Evolutionary conservation across 495 filamentous ascomycete genomes (phyloP).

Genomic region (Pyrenula aspistea): DNA sequence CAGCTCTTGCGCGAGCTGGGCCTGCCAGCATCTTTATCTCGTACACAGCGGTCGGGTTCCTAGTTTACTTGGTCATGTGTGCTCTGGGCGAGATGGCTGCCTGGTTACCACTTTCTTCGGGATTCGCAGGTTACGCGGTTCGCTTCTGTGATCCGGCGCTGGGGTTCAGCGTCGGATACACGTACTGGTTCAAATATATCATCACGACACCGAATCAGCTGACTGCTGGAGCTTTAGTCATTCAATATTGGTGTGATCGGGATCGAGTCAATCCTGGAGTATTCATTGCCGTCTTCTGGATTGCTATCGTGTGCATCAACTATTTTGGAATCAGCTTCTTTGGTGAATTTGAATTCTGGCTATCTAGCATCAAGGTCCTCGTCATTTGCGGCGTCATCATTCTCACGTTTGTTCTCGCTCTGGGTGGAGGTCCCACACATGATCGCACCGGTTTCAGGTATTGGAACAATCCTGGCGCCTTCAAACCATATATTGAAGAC

Average conservation of each 20-base stretch:
- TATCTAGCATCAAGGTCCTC: constrained; percentile 62
- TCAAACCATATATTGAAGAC: constrained; percentile 27
- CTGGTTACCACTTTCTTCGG: constrained; percentile 49
- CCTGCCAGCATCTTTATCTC: constrained; percentile 66
- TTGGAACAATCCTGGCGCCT: constrained; percentile 63
- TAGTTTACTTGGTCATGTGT: constrained; percentile 55
- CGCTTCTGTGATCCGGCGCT: constrained; percentile 54
- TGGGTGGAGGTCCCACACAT: constrained; percentile 63
- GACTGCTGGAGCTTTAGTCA: constrained; percentile 65
- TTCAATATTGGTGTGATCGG: constrained; percentile 54
- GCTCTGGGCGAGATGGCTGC: constrained; percentile 59
- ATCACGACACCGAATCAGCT: constrained; percentile 75
- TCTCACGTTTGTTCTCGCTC: constrained; percentile 53
- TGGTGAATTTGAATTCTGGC: constrained; percentile 77
- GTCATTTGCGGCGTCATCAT: constrained; percentile 58
- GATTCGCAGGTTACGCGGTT: constrained; percentile 49
- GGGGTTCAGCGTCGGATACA: constrained; percentile 58
- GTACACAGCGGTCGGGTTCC: constrained; percentile 45
- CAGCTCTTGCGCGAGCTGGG: constrained; percentile 45
- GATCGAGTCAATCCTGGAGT: constrained; percentile 33
- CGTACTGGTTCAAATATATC: constrained; percentile 54
- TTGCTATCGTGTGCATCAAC: constrained; percentile 41
- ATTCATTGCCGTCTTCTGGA: constrained; percentile 42
- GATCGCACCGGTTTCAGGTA: constrained; percentile 65
- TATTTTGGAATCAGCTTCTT: constrained; percentile 55